Percentiles rank a stretch among this genome's conserved stretches.
These are phyloP conservation scores for Persicaria maculosa DNA, from an alignment of 148 eudicot species.

Conservation along the genomic window DNA sequence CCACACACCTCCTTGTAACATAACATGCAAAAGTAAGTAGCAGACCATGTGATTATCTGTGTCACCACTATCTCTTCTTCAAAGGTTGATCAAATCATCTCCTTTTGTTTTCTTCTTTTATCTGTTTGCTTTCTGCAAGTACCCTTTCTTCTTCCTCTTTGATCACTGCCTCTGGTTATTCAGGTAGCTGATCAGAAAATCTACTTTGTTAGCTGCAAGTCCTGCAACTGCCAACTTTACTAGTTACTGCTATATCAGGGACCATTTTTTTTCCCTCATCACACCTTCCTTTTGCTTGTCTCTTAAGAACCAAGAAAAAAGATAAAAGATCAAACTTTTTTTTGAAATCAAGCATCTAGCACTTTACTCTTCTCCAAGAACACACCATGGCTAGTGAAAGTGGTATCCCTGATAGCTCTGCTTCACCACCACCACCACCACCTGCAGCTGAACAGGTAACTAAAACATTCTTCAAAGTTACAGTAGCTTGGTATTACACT, in stretches of 20 bases:
- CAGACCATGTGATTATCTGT: neutral
- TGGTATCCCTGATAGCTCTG: neutral
- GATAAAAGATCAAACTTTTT: neutral
- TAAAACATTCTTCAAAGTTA: neutral
- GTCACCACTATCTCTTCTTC: neutral
- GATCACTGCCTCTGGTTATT: neutral
- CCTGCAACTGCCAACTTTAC: too few relatives aligned
- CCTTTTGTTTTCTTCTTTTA: neutral
- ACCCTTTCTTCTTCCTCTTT: neutral
- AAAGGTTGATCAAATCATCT: neutral
- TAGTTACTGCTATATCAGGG: neutral
- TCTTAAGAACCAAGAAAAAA: neutral
- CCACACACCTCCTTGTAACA: neutral
- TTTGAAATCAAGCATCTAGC: neutral
- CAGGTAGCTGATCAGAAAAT: slow-evolving; percentile 1
- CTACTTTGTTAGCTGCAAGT: neutral
- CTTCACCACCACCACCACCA: neutral
- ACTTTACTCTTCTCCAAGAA: neutral
- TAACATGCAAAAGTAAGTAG: neutral
- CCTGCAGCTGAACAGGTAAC: neutral
- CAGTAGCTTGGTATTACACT: neutral
- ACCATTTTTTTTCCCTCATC: neutral
- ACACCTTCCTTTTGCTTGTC: neutral
- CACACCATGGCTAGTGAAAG: neutral
- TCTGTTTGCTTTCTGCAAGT: neutral